phyloP scores from a whole-genome alignment of 2,329 filamentous ascomycete species.

The Aspergillus ibericus region DNA sequence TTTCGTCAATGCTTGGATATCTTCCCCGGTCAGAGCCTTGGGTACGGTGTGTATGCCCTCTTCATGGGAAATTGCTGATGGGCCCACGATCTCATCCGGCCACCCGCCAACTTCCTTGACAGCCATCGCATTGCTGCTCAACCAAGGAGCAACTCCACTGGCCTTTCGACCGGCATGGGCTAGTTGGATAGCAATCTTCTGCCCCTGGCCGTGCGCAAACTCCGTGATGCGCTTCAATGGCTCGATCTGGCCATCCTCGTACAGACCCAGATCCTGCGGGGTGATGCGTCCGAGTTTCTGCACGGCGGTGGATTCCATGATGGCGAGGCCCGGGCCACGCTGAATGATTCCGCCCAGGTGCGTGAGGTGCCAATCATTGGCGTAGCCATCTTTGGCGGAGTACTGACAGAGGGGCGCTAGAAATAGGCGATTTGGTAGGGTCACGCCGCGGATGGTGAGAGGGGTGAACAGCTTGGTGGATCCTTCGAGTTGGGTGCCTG shows the following conservation, averaged over 20 bases:
- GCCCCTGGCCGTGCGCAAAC: conserved; percentile 75
- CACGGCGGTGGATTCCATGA: conserved; percentile 78
- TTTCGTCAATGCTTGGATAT: conserved; percentile 35
- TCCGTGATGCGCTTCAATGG: conserved; percentile 69
- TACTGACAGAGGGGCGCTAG: conserved; percentile 64
- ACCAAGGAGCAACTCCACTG: conserved; percentile 56
- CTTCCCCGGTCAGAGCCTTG: conserved; percentile 27
- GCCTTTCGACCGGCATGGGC: conserved; percentile 73
- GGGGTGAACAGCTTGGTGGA: conserved; percentile 58
- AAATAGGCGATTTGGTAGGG: conserved; percentile 51
- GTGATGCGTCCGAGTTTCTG: conserved; percentile 77
- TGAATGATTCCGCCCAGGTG: conserved; percentile 77
- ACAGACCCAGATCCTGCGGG: conserved; percentile 62
- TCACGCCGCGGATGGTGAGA: conserved; percentile 56
- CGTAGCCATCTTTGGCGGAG: conserved; percentile 66
- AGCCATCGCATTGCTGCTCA: conserved; percentile 38
- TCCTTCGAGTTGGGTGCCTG: conserved; percentile 42
- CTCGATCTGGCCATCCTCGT: conserved; percentile 79
- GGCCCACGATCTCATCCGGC: conserved; percentile 28
- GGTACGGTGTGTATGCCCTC: conserved; percentile 11
- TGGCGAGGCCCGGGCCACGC: conserved; percentile 70
- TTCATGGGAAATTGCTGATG: conserved; percentile 13
- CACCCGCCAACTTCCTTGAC: conserved; percentile 55
- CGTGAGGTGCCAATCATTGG: conserved; percentile 77
- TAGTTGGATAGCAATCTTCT: conserved; percentile 77